phyloP scores from a whole-genome alignment of 495 filamentous ascomycete species.

The Lichenothelia convexa region DNA sequence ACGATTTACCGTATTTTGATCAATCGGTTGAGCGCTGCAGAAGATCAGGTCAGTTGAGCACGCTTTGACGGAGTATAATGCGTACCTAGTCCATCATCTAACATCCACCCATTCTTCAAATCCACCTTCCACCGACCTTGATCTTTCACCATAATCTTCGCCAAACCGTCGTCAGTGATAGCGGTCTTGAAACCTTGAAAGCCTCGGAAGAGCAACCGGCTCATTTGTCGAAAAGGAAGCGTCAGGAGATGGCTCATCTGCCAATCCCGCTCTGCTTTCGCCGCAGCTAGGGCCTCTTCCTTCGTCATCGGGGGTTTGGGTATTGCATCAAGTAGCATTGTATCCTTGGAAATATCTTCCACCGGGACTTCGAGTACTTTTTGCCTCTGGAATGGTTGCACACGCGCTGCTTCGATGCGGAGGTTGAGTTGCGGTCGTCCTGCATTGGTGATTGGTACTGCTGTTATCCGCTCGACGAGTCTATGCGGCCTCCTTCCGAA shows the following conservation, averaged over 20 bases:
- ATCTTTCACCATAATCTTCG: slow-evolving; percentile 1
- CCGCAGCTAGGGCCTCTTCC: neutral
- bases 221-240: neutral
- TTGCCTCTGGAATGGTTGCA: neutral
- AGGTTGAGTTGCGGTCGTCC: neutral
- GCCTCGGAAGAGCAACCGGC: neutral
- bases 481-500: neutral
- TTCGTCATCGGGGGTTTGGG: neutral
- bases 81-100: slow-evolving; percentile 4
- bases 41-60: no score
- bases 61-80: neutral
- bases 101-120: slow-evolving; percentile 2
- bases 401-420: neutral
- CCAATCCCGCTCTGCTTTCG: neutral
- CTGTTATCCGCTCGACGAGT: slow-evolving; percentile 2
- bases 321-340: no score
- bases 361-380: neutral
- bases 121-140: slow-evolving; percentile 8
- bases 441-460: neutral
- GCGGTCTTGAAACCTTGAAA: slow-evolving; percentile 1
- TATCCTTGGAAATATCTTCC: neutral
- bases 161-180: slow-evolving; percentile 6
- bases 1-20: no score
- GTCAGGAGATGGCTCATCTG: neutral
- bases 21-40: no score